Base-by-base conservation (phyloP, 176 grass and related monocot species). In the Tuctoria greenei region DNA sequence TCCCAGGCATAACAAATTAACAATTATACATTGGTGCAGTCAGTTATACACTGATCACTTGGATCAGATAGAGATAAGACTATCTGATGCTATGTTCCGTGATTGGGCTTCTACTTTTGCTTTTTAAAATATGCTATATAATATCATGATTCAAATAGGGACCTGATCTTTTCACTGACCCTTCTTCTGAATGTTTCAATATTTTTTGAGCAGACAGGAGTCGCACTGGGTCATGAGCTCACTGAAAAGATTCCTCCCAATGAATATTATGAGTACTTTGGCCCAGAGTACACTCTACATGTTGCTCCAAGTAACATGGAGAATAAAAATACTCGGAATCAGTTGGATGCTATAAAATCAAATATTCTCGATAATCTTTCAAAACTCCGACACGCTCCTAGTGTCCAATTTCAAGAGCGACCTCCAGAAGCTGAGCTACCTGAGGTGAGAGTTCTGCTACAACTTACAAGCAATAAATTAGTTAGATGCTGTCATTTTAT, bases 381-480 rank as follows among this genome's bases (percentile, higher is more conserved):
- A 25, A 99, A 87, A 80, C 84, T 99, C 55, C 84, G 66, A 45
- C 96, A 99, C 78, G 96, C 89, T 83, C 96, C 96, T 42, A 95
- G 96, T 75, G 89, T 95, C 21, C 96, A 95, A 74, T 99, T 99
- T 92, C 96, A 99, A 82, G 96, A 99, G 71, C 79, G 96, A 24
- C 89, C 92, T 79, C 92, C 96, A 69, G 96, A 99, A 74, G 74
- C 87, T 13, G 89, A 99, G 66, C 78, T 92, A 52, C 83, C 96
- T 56, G 96, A 99, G 96, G 96, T 95, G 42, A 82, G 60, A 41
- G 21, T 71, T 71, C 39, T 64, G 31, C 71, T 66, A 64, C 60
- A 75, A 31, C 2, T 76, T 66, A 64, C 60, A 75, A 31, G 31
- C 39, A 73, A 73, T 2, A 59, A 72, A 38, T 46, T 72, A 17